These are phyloP conservation scores for Bacidia gigantensis DNA, from an alignment of 495 filamentous ascomycete species.

Conservation along the genomic window DNA sequence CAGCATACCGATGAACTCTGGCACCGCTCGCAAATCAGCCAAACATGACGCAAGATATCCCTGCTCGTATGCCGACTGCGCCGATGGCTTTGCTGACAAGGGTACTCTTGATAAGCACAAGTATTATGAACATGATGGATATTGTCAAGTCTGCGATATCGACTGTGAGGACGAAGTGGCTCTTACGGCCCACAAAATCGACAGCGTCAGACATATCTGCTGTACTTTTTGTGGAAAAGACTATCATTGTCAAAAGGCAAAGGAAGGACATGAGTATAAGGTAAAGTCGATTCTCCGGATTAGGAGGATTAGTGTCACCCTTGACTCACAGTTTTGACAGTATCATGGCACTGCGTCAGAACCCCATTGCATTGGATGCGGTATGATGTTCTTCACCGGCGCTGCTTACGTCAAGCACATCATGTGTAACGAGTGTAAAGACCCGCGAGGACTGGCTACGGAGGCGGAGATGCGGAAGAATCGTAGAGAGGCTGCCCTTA, in stretches of 20 bases:
- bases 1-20: conserved; percentile 7
- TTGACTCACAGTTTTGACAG: conserved; percentile 15
- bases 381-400: conserved; percentile 29
- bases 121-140: conserved; percentile 29
- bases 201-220: conserved; percentile 30
- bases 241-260: conserved; percentile 33
- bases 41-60: conserved; percentile 25
- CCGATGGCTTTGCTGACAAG: conserved; percentile 41
- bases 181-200: conserved; percentile 29
- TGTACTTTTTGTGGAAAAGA: conserved; percentile 40
- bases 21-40: conserved; percentile 4
- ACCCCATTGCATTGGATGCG: conserved; percentile 35
- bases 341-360: conserved; percentile 30
- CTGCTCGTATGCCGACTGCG: conserved; percentile 50
- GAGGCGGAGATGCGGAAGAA: conserved; percentile 2
- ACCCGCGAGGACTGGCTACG: background rate
- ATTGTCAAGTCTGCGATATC: conserved; percentile 37
- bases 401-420: conserved; percentile 35
- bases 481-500: conserved; percentile 4
- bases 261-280: conserved; percentile 30
- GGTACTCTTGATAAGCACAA: conserved; percentile 37
- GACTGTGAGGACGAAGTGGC: conserved; percentile 33
- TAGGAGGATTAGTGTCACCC: background rate
- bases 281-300: no score
- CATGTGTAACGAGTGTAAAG: conserved; percentile 32